Conservation (phyloP, 2,329 filamentous ascomycete species). For the Diaporthe destruens region DNA sequence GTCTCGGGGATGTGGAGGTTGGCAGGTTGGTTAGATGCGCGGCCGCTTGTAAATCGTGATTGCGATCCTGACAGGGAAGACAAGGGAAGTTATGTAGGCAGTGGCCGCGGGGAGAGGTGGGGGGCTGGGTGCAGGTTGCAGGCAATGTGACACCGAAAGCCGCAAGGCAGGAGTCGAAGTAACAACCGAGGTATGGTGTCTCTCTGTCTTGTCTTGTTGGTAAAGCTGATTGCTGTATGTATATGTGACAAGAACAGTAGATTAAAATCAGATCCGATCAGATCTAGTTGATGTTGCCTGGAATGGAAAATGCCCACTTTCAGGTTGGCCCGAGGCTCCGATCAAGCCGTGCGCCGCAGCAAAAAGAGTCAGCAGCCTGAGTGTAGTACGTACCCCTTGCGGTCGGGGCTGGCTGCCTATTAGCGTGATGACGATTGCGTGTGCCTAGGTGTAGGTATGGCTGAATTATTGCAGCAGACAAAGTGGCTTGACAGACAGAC, state of each 20-base stretch:
- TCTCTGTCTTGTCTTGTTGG: neutral
- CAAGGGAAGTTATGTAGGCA: constrained; percentile 11
- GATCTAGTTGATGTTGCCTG: constrained; percentile 20
- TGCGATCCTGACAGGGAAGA: constrained; percentile 21
- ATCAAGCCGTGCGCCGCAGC: constrained; percentile 8
- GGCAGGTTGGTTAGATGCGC: no score
- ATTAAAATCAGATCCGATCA: constrained; percentile 2
- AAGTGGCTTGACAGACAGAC: no score
- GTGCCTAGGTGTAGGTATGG: neutral
- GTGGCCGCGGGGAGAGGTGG: neutral
- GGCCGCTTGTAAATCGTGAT: neutral
- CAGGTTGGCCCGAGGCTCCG: neutral
- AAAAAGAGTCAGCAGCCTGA: constrained; percentile 6
- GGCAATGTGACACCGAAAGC: constrained; percentile 16
- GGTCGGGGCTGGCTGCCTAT: constrained; percentile 11
- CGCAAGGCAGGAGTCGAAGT: neutral
- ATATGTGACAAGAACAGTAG: neutral
- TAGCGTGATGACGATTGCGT: constrained; percentile 13
- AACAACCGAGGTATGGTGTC: constrained; percentile 13
- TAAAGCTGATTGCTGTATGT: neutral
- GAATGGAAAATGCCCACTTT: constrained; percentile 26
- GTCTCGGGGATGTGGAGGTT: constrained; percentile 23
- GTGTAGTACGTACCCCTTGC: neutral
- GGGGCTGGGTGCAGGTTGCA: no score
- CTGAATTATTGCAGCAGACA: no score